Conservation (phyloP, 225 moss, liverwort and hornwort genomes). For the Asterella californica region DNA sequence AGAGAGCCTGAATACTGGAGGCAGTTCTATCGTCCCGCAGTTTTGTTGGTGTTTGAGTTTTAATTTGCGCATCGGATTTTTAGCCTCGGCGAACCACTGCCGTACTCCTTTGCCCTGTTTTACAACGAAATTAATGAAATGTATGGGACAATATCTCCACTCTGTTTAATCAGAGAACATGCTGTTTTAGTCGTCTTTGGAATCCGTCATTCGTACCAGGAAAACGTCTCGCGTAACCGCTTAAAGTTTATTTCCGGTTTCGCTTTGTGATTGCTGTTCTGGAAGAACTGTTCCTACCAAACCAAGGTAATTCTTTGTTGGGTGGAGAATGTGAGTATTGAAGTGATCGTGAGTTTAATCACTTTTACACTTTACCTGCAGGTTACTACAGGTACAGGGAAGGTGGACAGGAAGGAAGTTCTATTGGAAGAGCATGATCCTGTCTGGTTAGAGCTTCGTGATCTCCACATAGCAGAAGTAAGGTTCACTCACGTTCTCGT, state of each 20-base stretch:
- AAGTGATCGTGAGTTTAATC: too few relatives aligned
- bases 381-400: conserved; percentile 73
- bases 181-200: too few relatives aligned
- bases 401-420: conserved; percentile 78
- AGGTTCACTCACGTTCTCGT: conserved; percentile 7
- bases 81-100: too few relatives aligned
- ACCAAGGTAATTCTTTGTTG: background rate
- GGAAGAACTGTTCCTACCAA: background rate
- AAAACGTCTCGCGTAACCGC: background rate
- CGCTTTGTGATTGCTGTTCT: background rate
- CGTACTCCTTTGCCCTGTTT: too few relatives aligned
- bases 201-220: background rate
- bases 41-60: too few relatives aligned
- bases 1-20: too few relatives aligned
- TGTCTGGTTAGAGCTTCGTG: conserved; percentile 89
- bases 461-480: conserved; percentile 95
- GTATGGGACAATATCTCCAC: too few relatives aligned
- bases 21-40: too few relatives aligned
- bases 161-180: too few relatives aligned
- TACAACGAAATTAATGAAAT: too few relatives aligned
- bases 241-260: background rate
- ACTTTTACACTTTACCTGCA: conserved; percentile 27
- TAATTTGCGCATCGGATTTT: too few relatives aligned
- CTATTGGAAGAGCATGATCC: conserved; percentile 94
- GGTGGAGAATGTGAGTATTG: background rate